Conservation (phyloP, 2,329 filamentous ascomycete species). For the Fusarium sp. region DNA sequence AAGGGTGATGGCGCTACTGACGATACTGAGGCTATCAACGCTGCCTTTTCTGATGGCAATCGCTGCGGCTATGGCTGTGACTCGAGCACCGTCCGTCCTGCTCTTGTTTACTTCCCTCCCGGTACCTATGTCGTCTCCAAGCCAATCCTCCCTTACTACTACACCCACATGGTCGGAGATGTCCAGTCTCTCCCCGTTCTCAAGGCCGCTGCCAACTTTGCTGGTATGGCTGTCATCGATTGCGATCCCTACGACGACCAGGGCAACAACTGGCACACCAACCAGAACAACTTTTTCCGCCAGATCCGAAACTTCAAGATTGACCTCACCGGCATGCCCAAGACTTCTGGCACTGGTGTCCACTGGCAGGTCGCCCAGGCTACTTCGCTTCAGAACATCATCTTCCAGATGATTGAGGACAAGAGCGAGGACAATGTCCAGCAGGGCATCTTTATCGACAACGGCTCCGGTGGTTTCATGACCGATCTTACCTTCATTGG, state of each 20-base stretch:
- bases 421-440: constrained; percentile 70
- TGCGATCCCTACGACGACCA: constrained; percentile 78
- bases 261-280: constrained; percentile 78
- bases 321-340: constrained; percentile 72
- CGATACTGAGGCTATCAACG: constrained; percentile 88
- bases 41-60: constrained; percentile 75
- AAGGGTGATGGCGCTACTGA: constrained; percentile 74
- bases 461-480: constrained; percentile 85
- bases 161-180: constrained; percentile 92
- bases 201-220: constrained; percentile 74
- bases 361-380: constrained; percentile 90
- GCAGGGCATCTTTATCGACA: constrained; percentile 84
- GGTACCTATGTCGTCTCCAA: constrained; percentile 84
- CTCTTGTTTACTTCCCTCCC: constrained; percentile 88
- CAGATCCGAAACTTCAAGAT: constrained; percentile 83
- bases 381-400: constrained; percentile 80
- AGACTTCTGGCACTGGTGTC: constrained; percentile 70
- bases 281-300: constrained; percentile 86
- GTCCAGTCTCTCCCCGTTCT: constrained; percentile 73
- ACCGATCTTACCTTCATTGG: constrained; percentile 84
- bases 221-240: constrained; percentile 89
- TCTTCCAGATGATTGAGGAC: constrained; percentile 78
- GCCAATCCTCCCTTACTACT: constrained; percentile 86
- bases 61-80: constrained; percentile 85
- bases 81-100: constrained; percentile 82